Evolutionary conservation across 2,329 filamentous ascomycete genomes (phyloP), one percentile per base, ranked within the genome.

Genomic region (Penicillium corylophilum): DNA sequence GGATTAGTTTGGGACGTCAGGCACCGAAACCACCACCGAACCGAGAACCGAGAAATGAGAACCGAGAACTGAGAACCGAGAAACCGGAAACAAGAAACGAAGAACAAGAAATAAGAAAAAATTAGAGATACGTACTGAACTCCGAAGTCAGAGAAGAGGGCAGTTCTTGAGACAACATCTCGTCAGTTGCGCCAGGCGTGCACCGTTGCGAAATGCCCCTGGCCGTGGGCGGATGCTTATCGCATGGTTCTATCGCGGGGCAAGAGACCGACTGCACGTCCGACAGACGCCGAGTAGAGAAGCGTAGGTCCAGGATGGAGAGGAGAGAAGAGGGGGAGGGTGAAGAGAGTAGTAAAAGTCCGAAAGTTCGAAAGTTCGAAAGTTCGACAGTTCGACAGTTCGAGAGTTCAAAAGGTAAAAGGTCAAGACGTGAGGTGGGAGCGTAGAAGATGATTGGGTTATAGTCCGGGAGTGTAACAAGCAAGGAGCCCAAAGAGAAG

Each of bases 231-330:
- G 50, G 59, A 59, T 65, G 43, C 64, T 65, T 74, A 74, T 71
- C 67, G 70, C 72, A 74, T 74, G 68, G 55, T 68, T 72, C 56
- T 60, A 56, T 59, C 54, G 56, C 56, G 59, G 57, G 55, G 51
- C 52, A 53, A 50, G 55, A 46, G 60, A 50, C 40, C 42, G 47
- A 53, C 51, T 53, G 55, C 54, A 64, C 60, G 61, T 61, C 44
- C 39, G 60, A 50, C 45, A 45, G 54, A 41, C 44, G 44, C 52
- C 47, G 38, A 31, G 48, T 12, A 39, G 53, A 43, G 38, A 38
- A 35, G 47, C 35, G 42, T 13, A 29, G 39, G 54, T 59, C 57
- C 59, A 61, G 53, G 58, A 46, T 60, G 50, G 50, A 48, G 41
- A 29, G 26, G 46, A 43, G 35, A 45, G 44, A 48, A 33, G 42